phyloP scores from a whole-genome alignment of 2,329 filamentous ascomycete genomes.

The Leptographium lundbergii region DNA sequence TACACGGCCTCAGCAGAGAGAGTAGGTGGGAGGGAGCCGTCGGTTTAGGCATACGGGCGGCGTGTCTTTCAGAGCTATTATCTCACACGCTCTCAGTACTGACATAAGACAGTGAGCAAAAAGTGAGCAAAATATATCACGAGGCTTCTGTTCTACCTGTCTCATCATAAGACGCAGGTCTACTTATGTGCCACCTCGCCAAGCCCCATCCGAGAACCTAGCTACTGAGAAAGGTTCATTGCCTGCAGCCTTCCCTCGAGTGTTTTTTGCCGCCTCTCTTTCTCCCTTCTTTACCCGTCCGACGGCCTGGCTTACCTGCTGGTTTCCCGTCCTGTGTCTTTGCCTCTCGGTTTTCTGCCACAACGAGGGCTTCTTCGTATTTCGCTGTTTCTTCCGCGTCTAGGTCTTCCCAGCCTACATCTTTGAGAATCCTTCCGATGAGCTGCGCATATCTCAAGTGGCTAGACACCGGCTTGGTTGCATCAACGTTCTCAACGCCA shows the following conservation, averaged over 20 bases:
- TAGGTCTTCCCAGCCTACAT: conserved; percentile 57
- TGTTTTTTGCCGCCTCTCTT: conserved; percentile 1
- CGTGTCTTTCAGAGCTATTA: too few species aligned
- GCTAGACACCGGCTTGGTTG: conserved; percentile 51
- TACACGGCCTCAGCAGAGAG: too few species aligned
- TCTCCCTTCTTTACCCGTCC: not conserved
- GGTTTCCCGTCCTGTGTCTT: conserved; percentile 4
- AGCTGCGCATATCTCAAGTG: conserved; percentile 61
- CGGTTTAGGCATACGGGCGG: too few species aligned
- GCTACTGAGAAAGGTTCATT: not conserved
- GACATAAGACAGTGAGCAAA: too few species aligned
- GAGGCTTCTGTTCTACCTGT: too few species aligned
- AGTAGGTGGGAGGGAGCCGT: too few species aligned
- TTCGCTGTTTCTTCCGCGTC: conserved; percentile 25
- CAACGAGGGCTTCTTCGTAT: conserved; percentile 19
- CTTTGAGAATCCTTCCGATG: conserved; percentile 51
- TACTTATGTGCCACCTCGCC: not conserved
- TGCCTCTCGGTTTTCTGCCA: conserved; percentile 14
- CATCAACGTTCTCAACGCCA: conserved; percentile 55
- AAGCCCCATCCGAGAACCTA: not conserved
- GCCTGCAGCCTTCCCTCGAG: conserved; percentile 5
- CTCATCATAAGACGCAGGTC: too few species aligned
- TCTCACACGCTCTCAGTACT: too few species aligned
- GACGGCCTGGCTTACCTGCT: not conserved
- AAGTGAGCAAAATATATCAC: too few species aligned